These are phyloP conservation scores for Lactarius sanguifluus DNA, from an alignment of 768 basidiomycete species.

Conservation along the genomic window DNA sequence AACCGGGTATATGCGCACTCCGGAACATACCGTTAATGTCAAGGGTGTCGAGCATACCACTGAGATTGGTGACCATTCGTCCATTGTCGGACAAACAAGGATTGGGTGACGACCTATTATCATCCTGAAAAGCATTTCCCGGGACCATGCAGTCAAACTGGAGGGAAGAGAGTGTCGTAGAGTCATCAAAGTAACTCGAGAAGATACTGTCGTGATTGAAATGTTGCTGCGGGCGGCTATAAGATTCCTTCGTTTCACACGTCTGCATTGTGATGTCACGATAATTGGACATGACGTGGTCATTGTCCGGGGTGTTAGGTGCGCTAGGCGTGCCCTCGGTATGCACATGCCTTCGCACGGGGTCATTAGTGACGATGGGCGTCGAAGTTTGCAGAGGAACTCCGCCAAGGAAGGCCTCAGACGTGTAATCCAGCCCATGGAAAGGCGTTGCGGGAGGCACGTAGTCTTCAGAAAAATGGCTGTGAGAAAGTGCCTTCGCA, in stretches of 20 bases:
- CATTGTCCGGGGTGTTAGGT: constrained; percentile 16
- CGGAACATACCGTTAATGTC: constrained; percentile 25
- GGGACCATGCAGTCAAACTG: not conserved
- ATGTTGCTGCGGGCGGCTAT: not conserved
- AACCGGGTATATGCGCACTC: not conserved
- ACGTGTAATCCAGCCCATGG: constrained; percentile 17
- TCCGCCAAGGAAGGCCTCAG: constrained; percentile 23
- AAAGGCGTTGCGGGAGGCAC: constrained; percentile 28
- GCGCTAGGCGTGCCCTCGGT: constrained; percentile 11
- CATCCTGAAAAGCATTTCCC: not conserved
- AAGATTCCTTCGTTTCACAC: not conserved
- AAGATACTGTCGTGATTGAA: constrained; percentile 26
- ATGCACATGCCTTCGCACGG: not conserved
- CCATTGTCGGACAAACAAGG: constrained; percentile 8
- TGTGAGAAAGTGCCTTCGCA: constrained; percentile 33
- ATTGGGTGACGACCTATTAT: not conserved
- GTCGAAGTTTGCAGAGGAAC: constrained; percentile 28
- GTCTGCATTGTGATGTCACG: not conserved
- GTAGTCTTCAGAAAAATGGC: constrained; percentile 28
- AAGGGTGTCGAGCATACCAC: constrained; percentile 26
- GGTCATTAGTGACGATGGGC: constrained; percentile 16
- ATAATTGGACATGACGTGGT: not conserved
- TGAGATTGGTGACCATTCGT: constrained; percentile 19
- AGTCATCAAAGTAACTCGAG: constrained; percentile 22
- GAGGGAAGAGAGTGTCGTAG: constrained; percentile 4